Percentiles rank a stretch among this genome's conserved stretches.
These are phyloP conservation scores for Ehretia macrophylla DNA, from an alignment of 257 asterid genomes.

Conservation along the genomic window DNA sequence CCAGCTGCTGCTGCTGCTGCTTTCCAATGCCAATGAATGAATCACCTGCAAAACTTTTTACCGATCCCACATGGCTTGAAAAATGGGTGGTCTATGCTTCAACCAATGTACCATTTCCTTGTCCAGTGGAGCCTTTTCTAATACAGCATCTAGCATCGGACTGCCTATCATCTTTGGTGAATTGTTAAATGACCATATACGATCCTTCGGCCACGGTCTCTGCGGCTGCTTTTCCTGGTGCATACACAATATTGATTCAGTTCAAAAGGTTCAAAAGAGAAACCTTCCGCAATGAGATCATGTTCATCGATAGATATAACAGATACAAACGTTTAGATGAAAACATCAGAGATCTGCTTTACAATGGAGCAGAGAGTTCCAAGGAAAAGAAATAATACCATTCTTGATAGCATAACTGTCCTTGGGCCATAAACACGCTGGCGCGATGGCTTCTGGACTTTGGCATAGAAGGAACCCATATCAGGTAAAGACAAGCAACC, in stretches of 20 bases:
- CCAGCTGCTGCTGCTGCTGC: no score
- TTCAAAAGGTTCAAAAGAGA: no score
- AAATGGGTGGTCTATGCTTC: constrained; percentile 67
- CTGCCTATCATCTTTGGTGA: constrained; percentile 62
- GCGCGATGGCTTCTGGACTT: constrained; percentile 92
- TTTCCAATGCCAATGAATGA: constrained; percentile 16
- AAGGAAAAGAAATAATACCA: constrained; percentile 37
- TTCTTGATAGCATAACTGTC: constrained; percentile 79
- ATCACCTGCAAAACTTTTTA: constrained; percentile 55
- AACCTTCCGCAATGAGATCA: no score
- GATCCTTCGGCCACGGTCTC: constrained; percentile 88
- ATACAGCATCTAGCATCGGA: constrained; percentile 79
- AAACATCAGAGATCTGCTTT: no score
- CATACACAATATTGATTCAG: not conserved
- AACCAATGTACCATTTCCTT: constrained; percentile 88
- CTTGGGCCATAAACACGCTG: constrained; percentile 94
- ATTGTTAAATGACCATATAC: constrained; percentile 83
- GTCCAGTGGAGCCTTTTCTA: constrained; percentile 53
- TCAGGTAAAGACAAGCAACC: constrained; percentile 97
- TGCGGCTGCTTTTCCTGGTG: constrained; percentile 85
- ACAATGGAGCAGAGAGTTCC: no score
- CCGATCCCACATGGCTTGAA: constrained; percentile 89
- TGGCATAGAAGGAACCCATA: constrained; percentile 86
- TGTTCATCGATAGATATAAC: not conserved
- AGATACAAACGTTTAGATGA: no score